phyloP scores from a whole-genome alignment of 805 yeast genomes.

The Isabelozyma rhagii region DNA sequence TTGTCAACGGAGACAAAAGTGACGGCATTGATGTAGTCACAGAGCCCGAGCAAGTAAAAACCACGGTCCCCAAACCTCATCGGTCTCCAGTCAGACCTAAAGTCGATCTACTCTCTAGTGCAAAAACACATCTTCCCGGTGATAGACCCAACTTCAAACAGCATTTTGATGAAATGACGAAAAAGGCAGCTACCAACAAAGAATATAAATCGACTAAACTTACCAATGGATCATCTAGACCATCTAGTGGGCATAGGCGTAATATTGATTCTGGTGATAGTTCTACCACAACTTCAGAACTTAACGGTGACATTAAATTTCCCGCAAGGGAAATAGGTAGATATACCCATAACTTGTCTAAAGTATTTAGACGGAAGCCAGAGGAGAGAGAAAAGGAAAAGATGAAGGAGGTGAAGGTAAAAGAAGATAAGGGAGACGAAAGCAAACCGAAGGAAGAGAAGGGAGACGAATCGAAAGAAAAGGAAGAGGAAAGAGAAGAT shows the following conservation, averaged over 20 bases:
- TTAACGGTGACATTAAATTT: background rate
- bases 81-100: background rate
- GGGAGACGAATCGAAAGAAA: background rate
- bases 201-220: constrained; percentile 10
- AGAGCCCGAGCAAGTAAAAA: too few relatives aligned
- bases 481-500: background rate
- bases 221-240: constrained; percentile 1
- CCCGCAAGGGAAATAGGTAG: background rate
- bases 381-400: background rate
- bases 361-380: background rate
- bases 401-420: background rate
- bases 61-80: background rate
- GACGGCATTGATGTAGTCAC: too few relatives aligned
- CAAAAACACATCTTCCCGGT: constrained; percentile 2
- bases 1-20: background rate
- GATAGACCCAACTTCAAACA: constrained; percentile 32
- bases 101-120: background rate
- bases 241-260: background rate
- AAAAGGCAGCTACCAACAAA: constrained; percentile 4
- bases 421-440: background rate
- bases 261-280: background rate
- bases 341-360: background rate
- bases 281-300: background rate
- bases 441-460: background rate
- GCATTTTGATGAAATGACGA: constrained; percentile 25